These are phyloP conservation scores for Ophiosphaerella herpotricha DNA, from an alignment of 2,329 filamentous ascomycete species.

Conservation along the genomic window DNA sequence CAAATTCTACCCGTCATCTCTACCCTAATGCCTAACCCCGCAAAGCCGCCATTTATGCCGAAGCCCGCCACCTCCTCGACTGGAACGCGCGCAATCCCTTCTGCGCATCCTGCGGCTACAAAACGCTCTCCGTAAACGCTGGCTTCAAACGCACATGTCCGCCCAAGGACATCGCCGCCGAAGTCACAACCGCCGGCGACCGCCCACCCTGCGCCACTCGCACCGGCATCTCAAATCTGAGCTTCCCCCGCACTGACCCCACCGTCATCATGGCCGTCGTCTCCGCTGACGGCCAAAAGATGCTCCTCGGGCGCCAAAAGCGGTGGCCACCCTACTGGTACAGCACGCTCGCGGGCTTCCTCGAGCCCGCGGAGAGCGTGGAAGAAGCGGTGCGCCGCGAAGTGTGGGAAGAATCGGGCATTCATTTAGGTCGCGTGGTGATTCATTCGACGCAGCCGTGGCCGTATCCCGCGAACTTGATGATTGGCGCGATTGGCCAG, in stretches of 20 bases:
- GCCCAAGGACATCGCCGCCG: constrained; percentile 65
- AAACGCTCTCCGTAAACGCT: constrained; percentile 76
- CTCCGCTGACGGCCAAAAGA: constrained; percentile 73
- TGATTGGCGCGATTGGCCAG: constrained; percentile 77
- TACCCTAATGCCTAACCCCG: neutral
- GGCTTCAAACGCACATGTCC: constrained; percentile 83
- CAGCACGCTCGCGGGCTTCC: constrained; percentile 71
- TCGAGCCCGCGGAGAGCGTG: constrained; percentile 57
- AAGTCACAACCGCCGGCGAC: constrained; percentile 48
- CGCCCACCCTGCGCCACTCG: constrained; percentile 79
- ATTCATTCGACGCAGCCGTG: constrained; percentile 58
- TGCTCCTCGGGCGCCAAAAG: constrained; percentile 84
- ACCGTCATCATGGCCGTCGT: constrained; percentile 95
- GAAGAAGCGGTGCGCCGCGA: constrained; percentile 58
- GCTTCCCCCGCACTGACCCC: constrained; percentile 89
- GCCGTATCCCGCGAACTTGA: constrained; percentile 59
- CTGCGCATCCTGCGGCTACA: constrained; percentile 85
- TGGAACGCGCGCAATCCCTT: constrained; percentile 95
- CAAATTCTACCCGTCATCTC: neutral
- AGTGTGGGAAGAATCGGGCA: constrained; percentile 57
- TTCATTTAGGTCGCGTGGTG: constrained; percentile 55
- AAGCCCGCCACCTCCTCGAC: constrained; percentile 84
- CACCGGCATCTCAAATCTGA: constrained; percentile 84
- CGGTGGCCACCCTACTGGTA: constrained; percentile 86
- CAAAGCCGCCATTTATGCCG: constrained; percentile 84